Conservation (phyloP, 1,139 yeast genomes). For the Saccharomyces hybrid region DNA sequence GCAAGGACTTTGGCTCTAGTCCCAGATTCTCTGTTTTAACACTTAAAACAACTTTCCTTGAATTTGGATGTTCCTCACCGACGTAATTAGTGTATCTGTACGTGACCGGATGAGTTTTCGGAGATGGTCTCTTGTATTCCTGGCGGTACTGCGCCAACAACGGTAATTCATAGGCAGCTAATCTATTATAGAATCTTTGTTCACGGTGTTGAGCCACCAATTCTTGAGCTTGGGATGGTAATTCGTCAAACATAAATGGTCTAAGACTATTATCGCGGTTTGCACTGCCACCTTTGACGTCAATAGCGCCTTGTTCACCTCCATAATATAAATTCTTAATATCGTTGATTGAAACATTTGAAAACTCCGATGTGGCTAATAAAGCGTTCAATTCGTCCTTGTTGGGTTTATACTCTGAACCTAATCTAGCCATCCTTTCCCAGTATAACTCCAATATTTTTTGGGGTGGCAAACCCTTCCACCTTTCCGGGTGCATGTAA, state of each 20-base stretch:
- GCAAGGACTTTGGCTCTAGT: constrained; percentile 47
- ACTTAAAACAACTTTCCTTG: constrained; percentile 58
- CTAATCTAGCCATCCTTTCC: constrained; percentile 49
- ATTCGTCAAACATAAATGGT: constrained; percentile 47
- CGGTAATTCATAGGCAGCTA: constrained; percentile 91
- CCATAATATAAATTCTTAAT: constrained; percentile 34
- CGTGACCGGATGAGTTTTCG: constrained; percentile 46
- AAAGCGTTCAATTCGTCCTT: constrained; percentile 42
- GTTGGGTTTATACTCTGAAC: constrained; percentile 50
- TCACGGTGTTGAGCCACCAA: constrained; percentile 56
- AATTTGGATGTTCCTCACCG: constrained; percentile 66
- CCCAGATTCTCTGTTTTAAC: constrained; percentile 50
- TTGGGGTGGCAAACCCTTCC: constrained; percentile 63
- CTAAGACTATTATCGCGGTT: constrained; percentile 19
- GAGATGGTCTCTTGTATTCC: constrained; percentile 44
- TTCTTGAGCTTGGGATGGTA: constrained; percentile 54
- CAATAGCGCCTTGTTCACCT: constrained; percentile 34
- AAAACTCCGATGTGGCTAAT: constrained; percentile 35
- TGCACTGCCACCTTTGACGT: constrained; percentile 28
- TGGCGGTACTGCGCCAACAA: constrained; percentile 67
- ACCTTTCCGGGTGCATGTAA: constrained; percentile 47
- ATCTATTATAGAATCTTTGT: constrained; percentile 59
- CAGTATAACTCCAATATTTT: constrained; percentile 53
- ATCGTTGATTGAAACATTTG: constrained; percentile 31
- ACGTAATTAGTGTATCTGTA: constrained; percentile 69